A percentile compares a stretch with the other conserved stretches of the same genome.
These are phyloP conservation scores for Phytophthora sp. DNA, from an alignment of 352 stramenopile genomes.

Conservation along the genomic window DNA sequence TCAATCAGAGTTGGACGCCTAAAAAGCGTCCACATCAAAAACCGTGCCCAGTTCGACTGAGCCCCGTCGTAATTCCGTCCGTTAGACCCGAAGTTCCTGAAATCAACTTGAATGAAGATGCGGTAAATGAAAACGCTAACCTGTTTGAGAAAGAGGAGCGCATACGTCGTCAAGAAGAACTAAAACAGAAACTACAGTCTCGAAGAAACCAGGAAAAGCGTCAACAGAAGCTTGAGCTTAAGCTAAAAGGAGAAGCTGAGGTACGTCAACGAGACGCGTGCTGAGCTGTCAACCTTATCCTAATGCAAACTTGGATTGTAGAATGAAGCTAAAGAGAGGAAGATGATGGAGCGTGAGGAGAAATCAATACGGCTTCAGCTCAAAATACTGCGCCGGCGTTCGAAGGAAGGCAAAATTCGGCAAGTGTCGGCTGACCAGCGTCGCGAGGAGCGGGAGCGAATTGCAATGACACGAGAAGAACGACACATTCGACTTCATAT, in stretches of 20 bases:
- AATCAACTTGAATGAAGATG: not conserved
- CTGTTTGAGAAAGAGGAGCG: slow-evolving; percentile 30
- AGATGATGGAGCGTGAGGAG: slow-evolving; percentile 79
- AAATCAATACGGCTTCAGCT: slow-evolving; percentile 55
- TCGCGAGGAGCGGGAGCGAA: slow-evolving; percentile 67
- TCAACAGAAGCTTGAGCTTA: slow-evolving; percentile 41
- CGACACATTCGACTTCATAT: slow-evolving; percentile 51
- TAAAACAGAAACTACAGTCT: slow-evolving; percentile 51
- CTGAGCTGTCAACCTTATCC: not conserved
- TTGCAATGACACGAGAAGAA: slow-evolving; percentile 78
- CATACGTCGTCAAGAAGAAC: slow-evolving; percentile 44
- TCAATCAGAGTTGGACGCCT: slow-evolving; percentile 34
- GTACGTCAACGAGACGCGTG: slow-evolving; percentile 13
- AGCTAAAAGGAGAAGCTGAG: slow-evolving; percentile 40
- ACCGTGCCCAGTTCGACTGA: slow-evolving; percentile 45
- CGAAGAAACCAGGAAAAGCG: slow-evolving; percentile 46
- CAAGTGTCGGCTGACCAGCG: slow-evolving; percentile 59
- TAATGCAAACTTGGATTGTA: slow-evolving; percentile 27
- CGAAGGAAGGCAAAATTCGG: slow-evolving; percentile 48
- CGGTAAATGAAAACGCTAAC: not conserved
- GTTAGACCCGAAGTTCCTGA: slow-evolving; percentile 1
- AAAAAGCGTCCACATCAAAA: slow-evolving; percentile 56
- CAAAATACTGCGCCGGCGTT: slow-evolving; percentile 64
- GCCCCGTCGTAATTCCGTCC: slow-evolving; percentile 35
- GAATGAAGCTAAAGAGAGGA: slow-evolving; percentile 62